Base-by-base conservation (phyloP, 306 rosid species). In the Oxytropis ochrocephala region DNA sequence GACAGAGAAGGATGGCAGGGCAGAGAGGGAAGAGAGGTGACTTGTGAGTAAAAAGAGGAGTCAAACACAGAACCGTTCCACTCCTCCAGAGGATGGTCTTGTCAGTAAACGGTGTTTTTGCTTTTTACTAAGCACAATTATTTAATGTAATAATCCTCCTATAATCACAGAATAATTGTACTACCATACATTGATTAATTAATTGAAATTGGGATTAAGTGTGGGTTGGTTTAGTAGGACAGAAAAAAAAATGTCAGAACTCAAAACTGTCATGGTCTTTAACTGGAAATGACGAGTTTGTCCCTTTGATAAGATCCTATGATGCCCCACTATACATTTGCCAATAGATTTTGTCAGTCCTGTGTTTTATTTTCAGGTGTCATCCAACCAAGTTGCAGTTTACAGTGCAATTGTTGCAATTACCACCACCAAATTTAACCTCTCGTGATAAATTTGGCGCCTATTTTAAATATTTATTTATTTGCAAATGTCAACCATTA, bases 31-130 rank as follows among this genome's bases (percentile, higher is more conserved):
- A 39, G 49, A 53, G 17, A 29, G 42, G 60, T 48, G 74, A 72
- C 70, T 50, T 4, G 83, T 71, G 84, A 76, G 84, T 75, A 83
- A 90, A 84, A 85, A 78, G 88, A 81, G 83, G 85, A 80, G 93
- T 82, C 89, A 78, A 80, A 85, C 16, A 5, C 83, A 75, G 74
- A 29, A 66, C 55, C 64, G 27, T 50, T 53, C 54, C 69, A 67
- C 74, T 71, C 44, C 61, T 38, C 57, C 67, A 69, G 24, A 18
- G 42, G 66, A 51, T 67, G 79, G 52, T 59, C 53, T 78, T 76
- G 61, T 74, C 79, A 56, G 75, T 50, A 24, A 51, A 64, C 30
- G 7, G 6, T 79, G 77, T 58, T 78, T n/a, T 72, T 62, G 21
- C 29, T 44, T 13, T 56, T 35, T 33, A 36, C 7, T 13, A 51